Conservation (phyloP, 2,329 filamentous ascomycete species). For the Colletotrichum sp. region DNA sequence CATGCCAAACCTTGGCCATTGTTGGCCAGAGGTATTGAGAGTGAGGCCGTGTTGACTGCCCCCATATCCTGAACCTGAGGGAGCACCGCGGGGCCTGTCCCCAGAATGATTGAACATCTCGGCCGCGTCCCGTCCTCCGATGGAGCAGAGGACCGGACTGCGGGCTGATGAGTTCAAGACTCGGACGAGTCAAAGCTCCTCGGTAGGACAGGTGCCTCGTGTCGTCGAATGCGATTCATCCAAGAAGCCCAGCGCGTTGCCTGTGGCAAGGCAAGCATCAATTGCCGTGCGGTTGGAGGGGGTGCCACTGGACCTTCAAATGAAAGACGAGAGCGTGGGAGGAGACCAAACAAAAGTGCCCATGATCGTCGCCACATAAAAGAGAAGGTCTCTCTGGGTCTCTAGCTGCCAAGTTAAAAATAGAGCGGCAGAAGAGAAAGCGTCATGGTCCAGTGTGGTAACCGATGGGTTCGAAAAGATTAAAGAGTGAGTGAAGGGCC, state of each 20-base stretch:
- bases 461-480: constrained; percentile 12
- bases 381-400: constrained; percentile 17
- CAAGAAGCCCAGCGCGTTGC: constrained; percentile 24
- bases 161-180: constrained; percentile 39
- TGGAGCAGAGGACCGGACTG: constrained; percentile 35
- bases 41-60: constrained; percentile 13
- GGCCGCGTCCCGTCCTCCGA: constrained; percentile 34
- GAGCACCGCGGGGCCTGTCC: constrained; percentile 34
- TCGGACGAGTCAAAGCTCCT: constrained; percentile 44
- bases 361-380: constrained; percentile 39
- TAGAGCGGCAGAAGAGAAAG: constrained; percentile 23
- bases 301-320: constrained; percentile 29
- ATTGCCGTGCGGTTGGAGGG: constrained; percentile 14
- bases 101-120: constrained; percentile 43
- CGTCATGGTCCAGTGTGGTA: constrained; percentile 21
- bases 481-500: constrained; percentile 20
- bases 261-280: constrained; percentile 35
- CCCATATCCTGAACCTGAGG: constrained; percentile 25
- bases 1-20: constrained; percentile 36
- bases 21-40: constrained; percentile 36
- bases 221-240: constrained; percentile 22
- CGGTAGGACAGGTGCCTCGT: constrained; percentile 34
- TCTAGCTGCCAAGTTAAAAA: constrained; percentile 20
- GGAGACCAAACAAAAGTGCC: constrained; percentile 37
- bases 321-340: constrained; percentile 35